Conservation (phyloP, 148 eudicot species). For the Oxyria digyna region DNA sequence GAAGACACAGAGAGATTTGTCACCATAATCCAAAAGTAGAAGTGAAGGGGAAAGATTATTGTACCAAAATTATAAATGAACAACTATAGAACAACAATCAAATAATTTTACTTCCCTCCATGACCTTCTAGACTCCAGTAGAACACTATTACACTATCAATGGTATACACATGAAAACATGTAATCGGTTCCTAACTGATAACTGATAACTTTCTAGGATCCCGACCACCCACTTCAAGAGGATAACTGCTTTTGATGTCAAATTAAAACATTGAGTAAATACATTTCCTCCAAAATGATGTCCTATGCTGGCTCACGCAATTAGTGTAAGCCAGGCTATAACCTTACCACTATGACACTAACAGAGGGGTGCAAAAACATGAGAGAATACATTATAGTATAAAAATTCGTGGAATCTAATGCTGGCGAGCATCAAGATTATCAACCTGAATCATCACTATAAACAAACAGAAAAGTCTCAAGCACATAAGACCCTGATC, state of each 20-base stretch:
- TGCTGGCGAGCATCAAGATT: background rate
- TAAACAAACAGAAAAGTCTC: background rate
- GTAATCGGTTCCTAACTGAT: background rate
- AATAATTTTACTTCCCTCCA: background rate
- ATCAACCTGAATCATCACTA: background rate
- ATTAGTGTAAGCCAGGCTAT: background rate
- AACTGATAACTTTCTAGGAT: background rate
- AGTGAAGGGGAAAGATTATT: background rate
- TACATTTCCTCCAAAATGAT: background rate
- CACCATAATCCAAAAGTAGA: background rate
- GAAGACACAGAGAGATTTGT: too few relatives aligned
- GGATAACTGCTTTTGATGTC: background rate
- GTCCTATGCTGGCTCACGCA: background rate
- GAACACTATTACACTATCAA: background rate
- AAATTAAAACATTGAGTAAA: background rate
- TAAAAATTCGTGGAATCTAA: background rate
- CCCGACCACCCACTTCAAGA: background rate
- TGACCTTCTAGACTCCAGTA: background rate
- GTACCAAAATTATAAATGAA: background rate
- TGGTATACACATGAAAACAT: background rate
- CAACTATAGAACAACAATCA: background rate
- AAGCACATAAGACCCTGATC: background rate
- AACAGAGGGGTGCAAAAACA: too few relatives aligned
- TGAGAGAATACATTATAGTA: background rate
- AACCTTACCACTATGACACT: background rate